Conservation (phyloP, 371 early-diverging fungal genomes). For the Amoeboaphelidium protococcarum region DNA sequence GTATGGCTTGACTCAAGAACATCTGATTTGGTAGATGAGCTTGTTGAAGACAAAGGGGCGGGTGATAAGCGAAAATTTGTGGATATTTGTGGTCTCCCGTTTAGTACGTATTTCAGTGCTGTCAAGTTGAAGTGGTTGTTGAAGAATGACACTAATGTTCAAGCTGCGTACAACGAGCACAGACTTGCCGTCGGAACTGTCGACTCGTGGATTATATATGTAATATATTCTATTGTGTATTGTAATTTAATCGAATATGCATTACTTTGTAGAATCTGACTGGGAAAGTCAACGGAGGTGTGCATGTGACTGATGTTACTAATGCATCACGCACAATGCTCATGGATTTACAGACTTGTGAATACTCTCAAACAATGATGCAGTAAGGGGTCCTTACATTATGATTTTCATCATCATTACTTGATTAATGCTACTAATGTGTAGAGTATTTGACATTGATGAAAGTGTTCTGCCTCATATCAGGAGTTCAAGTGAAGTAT, state of each 20-base stretch:
- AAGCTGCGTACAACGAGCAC: conserved; percentile 22
- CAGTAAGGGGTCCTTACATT: conserved; percentile 13
- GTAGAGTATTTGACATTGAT: conserved; percentile 36
- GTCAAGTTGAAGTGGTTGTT: conserved; percentile 78
- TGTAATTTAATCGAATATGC: conserved; percentile 2
- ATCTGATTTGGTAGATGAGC: conserved; percentile 29
- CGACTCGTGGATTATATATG: conserved; percentile 75
- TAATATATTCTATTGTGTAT: conserved; percentile 10
- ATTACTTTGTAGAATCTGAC: conserved; percentile 33
- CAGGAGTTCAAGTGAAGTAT: conserved; percentile 50
- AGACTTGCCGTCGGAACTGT: conserved; percentile 59
- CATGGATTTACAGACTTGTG: conserved; percentile 51
- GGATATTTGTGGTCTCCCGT: conserved; percentile 53
- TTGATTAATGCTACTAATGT: not conserved
- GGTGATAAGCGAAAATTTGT: conserved; percentile 19
- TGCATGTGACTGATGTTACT: conserved; percentile 69
- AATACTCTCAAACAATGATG: conserved; percentile 51
- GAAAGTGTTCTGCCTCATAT: conserved; percentile 42
- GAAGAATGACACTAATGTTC: conserved; percentile 41
- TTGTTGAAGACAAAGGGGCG: conserved; percentile 22
- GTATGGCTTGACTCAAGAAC: conserved; percentile 87
- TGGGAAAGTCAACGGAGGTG: conserved; percentile 34
- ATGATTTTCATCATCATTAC: not conserved
- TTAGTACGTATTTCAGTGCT: conserved; percentile 79
- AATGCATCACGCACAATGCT: conserved; percentile 86